phyloP scores from a whole-genome alignment of 257 asterid genomes.

The Solanum arcanum region DNA sequence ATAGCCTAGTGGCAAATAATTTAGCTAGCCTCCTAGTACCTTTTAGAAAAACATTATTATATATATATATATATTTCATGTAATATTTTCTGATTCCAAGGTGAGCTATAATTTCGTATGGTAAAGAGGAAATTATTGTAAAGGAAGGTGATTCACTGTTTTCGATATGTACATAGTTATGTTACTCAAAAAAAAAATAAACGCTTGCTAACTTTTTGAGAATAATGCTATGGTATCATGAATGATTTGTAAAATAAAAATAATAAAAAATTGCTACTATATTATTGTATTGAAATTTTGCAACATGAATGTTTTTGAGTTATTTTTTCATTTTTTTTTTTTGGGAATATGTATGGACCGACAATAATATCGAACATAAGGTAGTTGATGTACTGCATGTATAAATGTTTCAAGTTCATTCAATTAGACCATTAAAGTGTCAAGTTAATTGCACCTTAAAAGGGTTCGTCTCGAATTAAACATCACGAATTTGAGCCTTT shows the following conservation, averaged over 20 bases:
- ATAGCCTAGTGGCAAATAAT: not conserved
- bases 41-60: not conserved
- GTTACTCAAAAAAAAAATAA: not conserved
- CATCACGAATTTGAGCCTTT: not conserved
- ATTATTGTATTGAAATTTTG: not conserved
- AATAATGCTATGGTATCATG: not conserved
- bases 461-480: no score
- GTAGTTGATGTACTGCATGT: not conserved
- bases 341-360: not conserved
- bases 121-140: not conserved
- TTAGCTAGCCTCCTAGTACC: not conserved
- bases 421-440: not conserved
- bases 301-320: not conserved
- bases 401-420: not conserved
- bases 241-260: not conserved
- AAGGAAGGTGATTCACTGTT: not conserved
- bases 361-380: not conserved
- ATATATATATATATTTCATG: not conserved
- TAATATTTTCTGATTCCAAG: not conserved
- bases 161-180: not conserved
- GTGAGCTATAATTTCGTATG: not conserved
- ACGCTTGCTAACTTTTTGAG: not conserved
- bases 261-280: not conserved
- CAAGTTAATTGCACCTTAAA: not conserved
- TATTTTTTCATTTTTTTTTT: not conserved